phyloP scores from a whole-genome alignment of 495 filamentous ascomycete species.

The Aspergillus campestris region DNA sequence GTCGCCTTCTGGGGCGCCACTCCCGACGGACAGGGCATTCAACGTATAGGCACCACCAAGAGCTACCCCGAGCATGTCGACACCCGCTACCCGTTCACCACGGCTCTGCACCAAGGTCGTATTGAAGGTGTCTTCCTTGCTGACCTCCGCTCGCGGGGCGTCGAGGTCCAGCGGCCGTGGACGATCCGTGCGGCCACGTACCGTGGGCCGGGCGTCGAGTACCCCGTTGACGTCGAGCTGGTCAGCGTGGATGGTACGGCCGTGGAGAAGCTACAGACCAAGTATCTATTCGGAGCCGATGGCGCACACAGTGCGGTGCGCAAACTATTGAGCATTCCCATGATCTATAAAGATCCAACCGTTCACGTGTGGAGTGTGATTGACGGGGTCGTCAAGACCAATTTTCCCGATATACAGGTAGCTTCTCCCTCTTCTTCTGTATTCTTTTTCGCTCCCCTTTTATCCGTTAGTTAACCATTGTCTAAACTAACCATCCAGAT shows the following conservation, averaged over 20 bases:
- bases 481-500: slow-evolving; percentile 43
- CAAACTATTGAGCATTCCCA: slow-evolving; percentile 37
- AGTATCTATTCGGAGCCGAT: slow-evolving; percentile 48
- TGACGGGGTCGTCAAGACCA: slow-evolving; percentile 57
- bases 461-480: no score
- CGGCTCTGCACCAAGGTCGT: slow-evolving; percentile 45
- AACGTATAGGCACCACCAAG: slow-evolving; percentile 41
- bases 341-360: slow-evolving; percentile 44
- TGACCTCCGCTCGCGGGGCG: slow-evolving; percentile 17
- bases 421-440: neutral
- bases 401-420: slow-evolving; percentile 64
- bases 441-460: neutral
- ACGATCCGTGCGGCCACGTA: slow-evolving; percentile 40
- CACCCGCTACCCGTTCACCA: slow-evolving; percentile 47
- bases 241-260: slow-evolving; percentile 54
- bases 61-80: slow-evolving; percentile 47
- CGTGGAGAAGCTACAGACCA: slow-evolving; percentile 44
- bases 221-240: slow-evolving; percentile 51
- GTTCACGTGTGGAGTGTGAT: slow-evolving; percentile 60
- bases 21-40: slow-evolving; percentile 33
- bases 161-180: slow-evolving; percentile 45
- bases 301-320: slow-evolving; percentile 43
- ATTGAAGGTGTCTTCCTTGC: slow-evolving; percentile 47
- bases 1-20: slow-evolving; percentile 47
- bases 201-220: slow-evolving; percentile 30